Evolutionary conservation across 2,329 filamentous ascomycete genomes (phyloP).

Genomic region (Gliomastix tumulicola): DNA sequence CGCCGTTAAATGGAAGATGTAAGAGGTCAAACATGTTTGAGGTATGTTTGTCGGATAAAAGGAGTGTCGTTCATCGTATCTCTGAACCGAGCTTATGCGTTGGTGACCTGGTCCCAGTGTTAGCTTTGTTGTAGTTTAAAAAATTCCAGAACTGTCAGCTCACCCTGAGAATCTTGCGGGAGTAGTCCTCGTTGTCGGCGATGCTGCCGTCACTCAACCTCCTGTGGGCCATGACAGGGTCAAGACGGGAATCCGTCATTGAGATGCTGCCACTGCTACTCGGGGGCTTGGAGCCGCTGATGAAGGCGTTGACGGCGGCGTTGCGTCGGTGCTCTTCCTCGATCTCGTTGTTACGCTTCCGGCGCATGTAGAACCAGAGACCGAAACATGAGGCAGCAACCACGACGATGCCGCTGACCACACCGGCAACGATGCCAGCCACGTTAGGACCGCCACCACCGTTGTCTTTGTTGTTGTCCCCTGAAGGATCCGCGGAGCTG

Average conservation of each 20-base stretch:
- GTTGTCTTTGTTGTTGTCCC: slow-evolving; percentile 4
- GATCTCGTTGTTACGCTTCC: slow-evolving; percentile 67
- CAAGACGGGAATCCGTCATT: slow-evolving; percentile 76
- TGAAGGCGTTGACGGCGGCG: slow-evolving; percentile 71
- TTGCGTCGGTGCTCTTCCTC: slow-evolving; percentile 82
- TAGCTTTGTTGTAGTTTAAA: too few relatives aligned
- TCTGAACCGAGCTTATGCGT: slow-evolving; percentile 39
- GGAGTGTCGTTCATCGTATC: slow-evolving; percentile 27
- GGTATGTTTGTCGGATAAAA: slow-evolving; percentile 5
- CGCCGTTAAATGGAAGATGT: slow-evolving; percentile 38
- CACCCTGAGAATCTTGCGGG: slow-evolving; percentile 91
- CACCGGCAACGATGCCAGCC: slow-evolving; percentile 80
- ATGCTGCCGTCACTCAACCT: slow-evolving; percentile 93
- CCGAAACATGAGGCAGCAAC: slow-evolving; percentile 60
- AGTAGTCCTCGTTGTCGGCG: slow-evolving; percentile 95
- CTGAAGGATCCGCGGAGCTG: slow-evolving; percentile 3
- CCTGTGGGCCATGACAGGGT: slow-evolving; percentile 77
- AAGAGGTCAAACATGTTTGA: slow-evolving; percentile 14
- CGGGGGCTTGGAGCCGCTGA: slow-evolving; percentile 56
- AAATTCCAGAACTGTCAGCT: slow-evolving; percentile 18
- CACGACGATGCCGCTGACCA: slow-evolving; percentile 75
- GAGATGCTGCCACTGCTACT: slow-evolving; percentile 54
- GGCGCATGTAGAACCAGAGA: slow-evolving; percentile 66
- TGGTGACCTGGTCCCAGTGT: slow-evolving; percentile 48
- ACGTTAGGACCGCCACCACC: slow-evolving; percentile 50